Conservation (phyloP, 2,329 filamentous ascomycete species). For the Hortaea sp. region DNA sequence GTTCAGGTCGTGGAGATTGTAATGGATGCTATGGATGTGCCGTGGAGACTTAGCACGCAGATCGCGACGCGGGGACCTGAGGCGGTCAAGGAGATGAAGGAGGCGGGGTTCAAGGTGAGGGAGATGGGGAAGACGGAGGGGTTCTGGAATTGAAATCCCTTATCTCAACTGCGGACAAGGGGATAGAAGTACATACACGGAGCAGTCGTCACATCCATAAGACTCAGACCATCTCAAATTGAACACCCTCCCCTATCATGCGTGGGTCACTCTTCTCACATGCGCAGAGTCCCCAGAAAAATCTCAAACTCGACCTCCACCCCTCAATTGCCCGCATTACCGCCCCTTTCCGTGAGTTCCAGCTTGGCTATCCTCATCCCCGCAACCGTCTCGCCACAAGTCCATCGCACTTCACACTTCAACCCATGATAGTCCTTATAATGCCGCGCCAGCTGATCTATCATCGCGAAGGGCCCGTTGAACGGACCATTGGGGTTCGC, state of each 20-base stretch:
- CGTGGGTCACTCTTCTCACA: no score
- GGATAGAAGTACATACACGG: no score
- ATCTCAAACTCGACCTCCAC: no score
- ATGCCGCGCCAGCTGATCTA: neutral
- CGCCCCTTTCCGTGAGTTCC: no score
- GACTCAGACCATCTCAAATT: no score
- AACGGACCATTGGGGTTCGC: neutral
- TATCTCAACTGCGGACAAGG: no score
- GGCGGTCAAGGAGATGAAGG: constrained; percentile 26
- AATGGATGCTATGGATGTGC: constrained; percentile 30
- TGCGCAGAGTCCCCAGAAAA: no score
- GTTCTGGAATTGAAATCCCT: neutral
- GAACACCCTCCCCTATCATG: no score
- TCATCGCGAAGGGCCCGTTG: neutral
- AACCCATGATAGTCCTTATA: neutral
- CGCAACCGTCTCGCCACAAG: no score
- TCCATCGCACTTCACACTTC: neutral
- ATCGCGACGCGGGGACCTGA: constrained; percentile 27
- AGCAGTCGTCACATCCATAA: no score
- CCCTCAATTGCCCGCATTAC: no score
- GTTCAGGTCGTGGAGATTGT: constrained; percentile 35
- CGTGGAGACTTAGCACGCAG: constrained; percentile 26
- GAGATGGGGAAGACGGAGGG: constrained; percentile 9
- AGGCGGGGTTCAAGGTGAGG: constrained; percentile 28
- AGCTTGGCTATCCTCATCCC: no score